Evolutionary conservation across 805 yeast species (phyloP), one percentile per base, ranked within the genome.

Genomic region (Metschnikowia continentalis): DNA sequence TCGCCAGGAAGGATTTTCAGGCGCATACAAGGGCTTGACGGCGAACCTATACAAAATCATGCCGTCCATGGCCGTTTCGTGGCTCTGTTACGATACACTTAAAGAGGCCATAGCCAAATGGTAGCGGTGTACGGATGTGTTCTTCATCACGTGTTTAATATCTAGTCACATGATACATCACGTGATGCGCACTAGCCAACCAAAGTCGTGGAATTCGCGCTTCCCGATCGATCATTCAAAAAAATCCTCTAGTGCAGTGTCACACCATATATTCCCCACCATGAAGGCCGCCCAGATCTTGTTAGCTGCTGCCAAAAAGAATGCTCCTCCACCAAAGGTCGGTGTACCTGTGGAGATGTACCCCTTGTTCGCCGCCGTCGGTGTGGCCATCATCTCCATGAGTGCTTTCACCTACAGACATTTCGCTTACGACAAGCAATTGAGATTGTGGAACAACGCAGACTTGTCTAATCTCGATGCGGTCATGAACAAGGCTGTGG

Each of bases 41-140:
- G 94, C 96, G 1, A 90, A 90, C 63, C 74, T 89, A 65, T 84
- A 88, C 75, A 92, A 91, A 65, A 94, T 92, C 3, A 87, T 90
- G 43, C 97, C 98, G 0, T 84, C 94, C 13, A 92, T 94, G 91
- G 98, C 98, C 3, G 90, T 91, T 15, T 89, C 92, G 53, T 92
- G 97, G 96, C 74, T 90, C 59, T 82, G 88, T 54, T 85, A 82
- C 66, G 98, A 95, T 57, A 69, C 84, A 32, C 74, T 88, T 47
- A 81, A 83, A 59, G 87, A 64, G 11, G 51, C 55, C 23, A 65
- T 74, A 19, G 64, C 59, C 3, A 39, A 51, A 4, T 71, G 76
- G 76, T 69, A 51, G 35, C 7, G 22, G 33, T 40, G 43, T 26
- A 11, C n/a, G 35, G 42, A 11, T 14, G 15, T 33, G 35, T 14